phyloP scores from a whole-genome alignment of 176 grass and related monocot genomes.

The barley (Hordeum vulgare) region MorexV3_pseudomolecules_assembly NC_058523.1:492305251-492305750 shows the following conservation, averaged over 20 bases:
- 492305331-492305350: conserved; percentile 81
- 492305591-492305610: conserved; percentile 55
- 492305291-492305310: conserved; percentile 98
- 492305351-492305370: conserved; percentile 90
- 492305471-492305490: conserved; percentile 27
- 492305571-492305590: background rate
- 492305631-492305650: conserved; percentile 78
- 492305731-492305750: conserved; percentile 3
- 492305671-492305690: conserved; percentile 85
- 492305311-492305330: conserved; percentile 71
- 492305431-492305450: conserved; percentile 95
- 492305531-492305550: background rate
- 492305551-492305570: background rate
- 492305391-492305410: conserved; percentile 87
- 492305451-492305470: conserved; percentile 98
- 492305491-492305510: background rate
- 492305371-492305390: conserved; percentile 75
- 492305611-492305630: conserved; percentile 90
- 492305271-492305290: conserved; percentile 51
- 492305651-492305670: conserved; percentile 73
- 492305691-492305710: conserved; percentile 94
- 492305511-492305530: background rate
- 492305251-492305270: background rate
- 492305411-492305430: conserved; percentile 89
- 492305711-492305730: conserved; percentile 35